phyloP scores from a whole-genome alignment of 2,329 filamentous ascomycete species.

The Tolypocladium ophioglossoides region DNA sequence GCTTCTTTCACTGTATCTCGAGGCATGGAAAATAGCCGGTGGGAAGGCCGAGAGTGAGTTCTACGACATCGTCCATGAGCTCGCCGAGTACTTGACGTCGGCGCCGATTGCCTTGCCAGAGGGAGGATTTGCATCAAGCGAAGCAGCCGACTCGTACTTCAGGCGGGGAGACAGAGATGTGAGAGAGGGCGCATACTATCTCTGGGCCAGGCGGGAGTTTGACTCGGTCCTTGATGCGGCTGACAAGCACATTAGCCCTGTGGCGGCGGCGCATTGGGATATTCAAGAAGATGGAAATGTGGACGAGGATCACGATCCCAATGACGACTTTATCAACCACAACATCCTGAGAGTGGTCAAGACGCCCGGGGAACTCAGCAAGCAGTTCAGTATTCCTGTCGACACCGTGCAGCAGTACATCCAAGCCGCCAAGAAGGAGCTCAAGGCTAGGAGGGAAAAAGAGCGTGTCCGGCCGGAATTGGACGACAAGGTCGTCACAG shows the following conservation, averaged over 20 bases:
- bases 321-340: conserved; percentile 90
- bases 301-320: conserved; percentile 67
- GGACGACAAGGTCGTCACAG: conserved; percentile 80
- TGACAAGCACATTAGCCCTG: conserved; percentile 50
- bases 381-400: conserved; percentile 62
- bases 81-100: conserved; percentile 76
- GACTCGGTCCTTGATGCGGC: conserved; percentile 52
- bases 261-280: conserved; percentile 77
- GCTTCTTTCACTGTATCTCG: conserved; percentile 71
- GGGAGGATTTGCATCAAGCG: conserved; percentile 78
- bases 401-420: conserved; percentile 60
- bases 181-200: conserved; percentile 85
- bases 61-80: conserved; percentile 66
- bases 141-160: conserved; percentile 79
- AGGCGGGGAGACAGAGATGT: conserved; percentile 67
- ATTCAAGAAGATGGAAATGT: conserved; percentile 81
- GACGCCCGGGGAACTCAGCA: conserved; percentile 57
- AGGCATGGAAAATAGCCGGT: conserved; percentile 60
- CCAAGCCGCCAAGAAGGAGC: conserved; percentile 51
- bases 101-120: conserved; percentile 53
- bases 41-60: conserved; percentile 55
- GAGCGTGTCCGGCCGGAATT: conserved; percentile 67
- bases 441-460: conserved; percentile 61
- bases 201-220: conserved; percentile 87
- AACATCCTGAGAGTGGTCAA: conserved; percentile 72